phyloP scores from a whole-genome alignment of 179 eudicot species.

The Pouteria campechiana region DNA sequence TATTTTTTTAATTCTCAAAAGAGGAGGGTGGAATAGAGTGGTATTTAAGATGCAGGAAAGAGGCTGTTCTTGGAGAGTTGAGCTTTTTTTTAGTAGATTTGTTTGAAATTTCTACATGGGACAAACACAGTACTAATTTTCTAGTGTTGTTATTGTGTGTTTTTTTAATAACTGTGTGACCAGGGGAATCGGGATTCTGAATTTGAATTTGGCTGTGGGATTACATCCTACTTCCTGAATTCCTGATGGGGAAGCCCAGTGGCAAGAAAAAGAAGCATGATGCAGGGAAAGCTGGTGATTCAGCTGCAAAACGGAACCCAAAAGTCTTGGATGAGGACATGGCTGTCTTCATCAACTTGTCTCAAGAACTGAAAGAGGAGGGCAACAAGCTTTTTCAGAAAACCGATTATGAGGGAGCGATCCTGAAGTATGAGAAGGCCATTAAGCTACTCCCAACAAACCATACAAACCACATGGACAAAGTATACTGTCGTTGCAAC shows the following conservation, averaged over 20 bases:
- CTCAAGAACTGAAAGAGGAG: constrained; percentile 84
- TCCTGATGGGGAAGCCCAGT: constrained; percentile 67
- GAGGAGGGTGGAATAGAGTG: too few species aligned
- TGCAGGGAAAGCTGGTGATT: constrained; percentile 21
- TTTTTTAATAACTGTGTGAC: too few species aligned
- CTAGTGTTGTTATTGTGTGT: too few species aligned
- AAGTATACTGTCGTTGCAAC: constrained; percentile 54
- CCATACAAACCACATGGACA: constrained; percentile 64
- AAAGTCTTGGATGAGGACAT: constrained; percentile 81
- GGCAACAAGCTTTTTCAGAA: constrained; percentile 61
- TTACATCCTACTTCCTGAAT: constrained; percentile 3
- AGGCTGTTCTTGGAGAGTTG: too few species aligned
- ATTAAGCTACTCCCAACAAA: constrained; percentile 65
- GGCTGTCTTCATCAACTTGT: constrained; percentile 70
- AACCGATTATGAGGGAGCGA: constrained; percentile 74
- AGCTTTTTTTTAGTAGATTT: too few species aligned
- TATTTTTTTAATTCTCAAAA: too few species aligned
- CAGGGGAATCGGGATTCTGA: too few species aligned
- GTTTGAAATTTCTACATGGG: too few species aligned
- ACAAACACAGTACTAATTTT: too few species aligned
- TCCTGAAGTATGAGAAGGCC: constrained; percentile 80
- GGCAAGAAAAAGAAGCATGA: constrained; percentile 50
- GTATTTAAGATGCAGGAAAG: too few species aligned
- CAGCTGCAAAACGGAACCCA: constrained; percentile 27
- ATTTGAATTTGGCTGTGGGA: constrained; percentile 4